Evolutionary conservation across 2,329 filamentous ascomycete species (phyloP), one percentile per base, ranked within the genome.

Genomic region (Arthrinium puccinioides): DNA sequence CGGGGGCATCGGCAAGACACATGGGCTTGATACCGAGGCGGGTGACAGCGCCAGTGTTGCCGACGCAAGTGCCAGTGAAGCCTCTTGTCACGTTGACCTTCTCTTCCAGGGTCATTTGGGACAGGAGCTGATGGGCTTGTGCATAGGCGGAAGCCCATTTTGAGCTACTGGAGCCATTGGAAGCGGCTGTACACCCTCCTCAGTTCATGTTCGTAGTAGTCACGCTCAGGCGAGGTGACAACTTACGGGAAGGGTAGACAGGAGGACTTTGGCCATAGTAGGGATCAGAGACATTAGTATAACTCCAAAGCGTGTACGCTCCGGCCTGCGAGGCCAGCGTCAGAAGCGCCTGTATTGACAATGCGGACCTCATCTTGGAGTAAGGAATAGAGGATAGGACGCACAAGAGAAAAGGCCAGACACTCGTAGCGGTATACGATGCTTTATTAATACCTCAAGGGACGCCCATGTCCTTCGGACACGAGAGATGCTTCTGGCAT

Each of bases 81-180:
- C 26, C 21, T n/a, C 10, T 21, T 8, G 21, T 32, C 16, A 39
- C n/a, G 37, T 46, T 21, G 45, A 67, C 78, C 62, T 90, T 92
- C 58, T 94, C 86, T 15, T 79, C 68, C 34, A 89, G 62, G 1
- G 84, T 89, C 63, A 92, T 70, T 50, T 82, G 70, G 11, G 69
- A 71, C 10, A 94, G 84, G 46, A 92, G 77, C 2, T 69, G 68
- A 40, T 70, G 68, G 1, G 87, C 86, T 53, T 81, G 84, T 15
- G 63, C 57, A 48, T 84, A 81, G 5, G 85, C 79, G 15, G 71
- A 66, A 3, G 67, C 67, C 87, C 87, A 92, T 9, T 24, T 23
- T 18, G 23, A 15, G 14, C 23, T 36, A n/a, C 11, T 36, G 4
- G 70, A 60, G 13, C 82, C 82, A 45, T 58, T 69, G 66, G 79